phyloP scores from a whole-genome alignment of 2,329 filamentous ascomycete genomes.

The Gliomastix tumulicola region DNA sequence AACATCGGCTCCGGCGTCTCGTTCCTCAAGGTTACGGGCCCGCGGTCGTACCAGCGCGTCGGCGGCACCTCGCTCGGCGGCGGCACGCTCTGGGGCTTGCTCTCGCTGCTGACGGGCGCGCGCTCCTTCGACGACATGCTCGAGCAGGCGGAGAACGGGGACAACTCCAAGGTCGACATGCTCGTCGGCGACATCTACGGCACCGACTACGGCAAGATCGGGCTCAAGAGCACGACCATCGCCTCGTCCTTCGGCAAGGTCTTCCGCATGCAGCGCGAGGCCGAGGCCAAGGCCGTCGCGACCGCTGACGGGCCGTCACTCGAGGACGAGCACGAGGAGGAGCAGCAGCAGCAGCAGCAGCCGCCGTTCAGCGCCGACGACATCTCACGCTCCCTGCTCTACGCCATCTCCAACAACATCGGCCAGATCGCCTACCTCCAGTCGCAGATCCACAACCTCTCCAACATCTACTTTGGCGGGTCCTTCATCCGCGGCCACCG shows the following conservation, averaged over 20 bases:
- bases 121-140: conserved; percentile 98
- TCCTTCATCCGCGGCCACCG: conserved; percentile 94
- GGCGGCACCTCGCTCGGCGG: conserved; percentile 92
- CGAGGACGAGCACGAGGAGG: conserved; percentile 33
- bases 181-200: conserved; percentile 97
- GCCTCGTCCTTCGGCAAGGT: conserved; percentile 96
- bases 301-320: no score
- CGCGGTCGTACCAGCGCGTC: conserved; percentile 79
- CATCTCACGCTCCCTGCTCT: conserved; percentile 84
- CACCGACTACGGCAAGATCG: conserved; percentile 91
- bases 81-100: conserved; percentile 93
- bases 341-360: not conserved
- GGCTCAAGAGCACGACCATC: conserved; percentile 90
- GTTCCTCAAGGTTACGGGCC: conserved; percentile 94
- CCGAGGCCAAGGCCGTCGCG: conserved; percentile 73
- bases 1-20: conserved; percentile 97
- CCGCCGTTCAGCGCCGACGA: conserved; percentile 67
- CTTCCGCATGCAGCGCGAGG: conserved; percentile 83
- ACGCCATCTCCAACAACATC: conserved; percentile 96
- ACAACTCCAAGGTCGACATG: conserved; percentile 93
- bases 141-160: conserved; percentile 79
- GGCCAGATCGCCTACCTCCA: conserved; percentile 98
- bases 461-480: conserved; percentile 94
- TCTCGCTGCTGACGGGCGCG: conserved; percentile 88
- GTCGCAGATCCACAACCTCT: conserved; percentile 84